Evolutionary conservation across 2,329 filamentous ascomycete species (phyloP), one percentile per base, ranked within the genome.

Genomic region (Fusarium liriodendri): DNA sequence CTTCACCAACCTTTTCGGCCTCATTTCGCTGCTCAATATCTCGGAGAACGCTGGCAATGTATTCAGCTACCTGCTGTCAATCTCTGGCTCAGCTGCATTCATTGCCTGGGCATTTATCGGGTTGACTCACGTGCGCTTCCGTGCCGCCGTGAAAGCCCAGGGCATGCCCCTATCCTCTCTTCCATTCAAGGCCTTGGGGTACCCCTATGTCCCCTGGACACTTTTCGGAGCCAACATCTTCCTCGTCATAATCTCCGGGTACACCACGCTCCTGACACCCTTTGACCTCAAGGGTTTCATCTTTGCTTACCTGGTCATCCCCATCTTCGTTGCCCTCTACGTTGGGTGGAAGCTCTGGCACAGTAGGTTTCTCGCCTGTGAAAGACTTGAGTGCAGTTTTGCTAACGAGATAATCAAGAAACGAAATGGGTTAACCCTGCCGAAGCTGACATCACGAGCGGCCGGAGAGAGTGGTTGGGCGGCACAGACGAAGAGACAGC

Each of bases 261-360:
- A 93, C 0, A 95, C 94, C 72, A 87, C 91, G 2, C 91, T 93
- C 6, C 95, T 95, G 78, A 85, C 94, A 68, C 90, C 91, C 0
- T 83, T 86, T 16, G 79, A 80, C 37, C 85, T 84, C 47, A 81
- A 81, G 61, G 82, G 81, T 25, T 95, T 95, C 79, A 82, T 95
- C 60, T 92, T 93, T 76, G 83, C 84, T 1, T 94, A 94, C 77
- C 89, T 92, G 69, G 92, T 93, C 83, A 89, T 94, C 37, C 90
- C 89, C 6, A 85, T 94, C 37, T 94, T 94, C 76, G 87, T 90
- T 0, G 73, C 87, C 2, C 81, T 95, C 2, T 94, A 89, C 77
- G 58, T 79, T 10, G 52, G 52, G 25, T 63, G 61, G 61, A 63
- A 80, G 59, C 22, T 79, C 76, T 52, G 37, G 37, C 37, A 38